Evolutionary conservation across 257 asterid genomes (phyloP).

Genomic region (Rubia yunnanensis): DNA sequence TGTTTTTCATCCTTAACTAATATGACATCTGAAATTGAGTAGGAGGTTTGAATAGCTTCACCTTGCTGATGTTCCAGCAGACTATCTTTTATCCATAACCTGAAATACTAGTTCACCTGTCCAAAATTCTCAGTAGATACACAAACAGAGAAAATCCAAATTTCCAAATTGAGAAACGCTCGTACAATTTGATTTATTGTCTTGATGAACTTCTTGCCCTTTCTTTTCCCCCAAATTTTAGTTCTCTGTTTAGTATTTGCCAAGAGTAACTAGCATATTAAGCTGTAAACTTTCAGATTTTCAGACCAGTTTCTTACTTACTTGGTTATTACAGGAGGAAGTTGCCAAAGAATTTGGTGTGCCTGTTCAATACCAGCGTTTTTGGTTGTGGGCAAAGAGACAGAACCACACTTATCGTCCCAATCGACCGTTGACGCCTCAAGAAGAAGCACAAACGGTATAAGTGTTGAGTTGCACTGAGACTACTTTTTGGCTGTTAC

Average conservation of each 20-base stretch:
- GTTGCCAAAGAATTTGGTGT: slow-evolving; percentile 81
- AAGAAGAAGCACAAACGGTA: slow-evolving; percentile 82
- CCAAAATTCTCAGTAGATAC: background rate
- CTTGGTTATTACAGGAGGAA: slow-evolving; percentile 57
- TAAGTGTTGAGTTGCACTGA: slow-evolving; percentile 5
- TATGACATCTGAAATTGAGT: background rate
- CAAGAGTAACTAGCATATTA: background rate
- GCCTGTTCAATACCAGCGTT: slow-evolving; percentile 86
- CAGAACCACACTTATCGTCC: slow-evolving; percentile 98
- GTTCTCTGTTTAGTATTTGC: background rate
- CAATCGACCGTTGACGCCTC: slow-evolving; percentile 84
- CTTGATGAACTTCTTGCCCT: background rate
- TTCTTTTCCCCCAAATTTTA: background rate
- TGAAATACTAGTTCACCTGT: background rate
- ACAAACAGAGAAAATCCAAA: background rate
- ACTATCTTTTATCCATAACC: background rate
- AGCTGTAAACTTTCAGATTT: background rate
- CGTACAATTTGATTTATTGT: background rate
- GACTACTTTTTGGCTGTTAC: background rate
- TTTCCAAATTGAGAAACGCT: background rate
- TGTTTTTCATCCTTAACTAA: background rate
- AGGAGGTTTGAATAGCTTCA: background rate
- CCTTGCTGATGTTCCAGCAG: background rate
- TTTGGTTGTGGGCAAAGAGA: slow-evolving; percentile 97
- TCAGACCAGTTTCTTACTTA: background rate